phyloP scores from a whole-genome alignment of 2,329 filamentous ascomycete species.

The Colletotrichum musae region DNA sequence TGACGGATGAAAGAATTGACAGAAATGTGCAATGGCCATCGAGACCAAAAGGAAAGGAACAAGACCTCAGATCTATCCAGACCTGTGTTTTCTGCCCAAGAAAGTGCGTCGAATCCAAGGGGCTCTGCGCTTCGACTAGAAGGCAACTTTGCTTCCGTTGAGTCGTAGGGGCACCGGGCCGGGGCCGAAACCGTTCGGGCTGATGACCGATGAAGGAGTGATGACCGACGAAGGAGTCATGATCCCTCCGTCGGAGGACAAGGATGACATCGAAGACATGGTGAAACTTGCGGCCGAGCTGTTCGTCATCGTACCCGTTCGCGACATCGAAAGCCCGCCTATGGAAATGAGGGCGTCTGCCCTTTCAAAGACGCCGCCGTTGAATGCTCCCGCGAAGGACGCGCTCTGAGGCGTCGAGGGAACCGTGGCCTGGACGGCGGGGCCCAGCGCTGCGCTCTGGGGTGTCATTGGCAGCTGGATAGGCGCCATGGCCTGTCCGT shows the following conservation, averaged over 20 bases:
- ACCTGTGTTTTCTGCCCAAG: slow-evolving; percentile 23
- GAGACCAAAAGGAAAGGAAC: slow-evolving; percentile 18
- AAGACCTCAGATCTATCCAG: slow-evolving; percentile 6
- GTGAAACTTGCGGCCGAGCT: slow-evolving; percentile 45
- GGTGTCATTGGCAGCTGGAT: slow-evolving; percentile 83
- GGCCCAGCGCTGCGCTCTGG: slow-evolving; percentile 88
- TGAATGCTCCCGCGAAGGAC: slow-evolving; percentile 69
- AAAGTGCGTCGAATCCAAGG: slow-evolving; percentile 40
- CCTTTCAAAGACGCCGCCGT: slow-evolving; percentile 72
- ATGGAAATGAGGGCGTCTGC: slow-evolving; percentile 71
- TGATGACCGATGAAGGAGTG: slow-evolving; percentile 50
- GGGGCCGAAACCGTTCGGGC: slow-evolving; percentile 47
- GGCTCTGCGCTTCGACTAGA: slow-evolving; percentile 47
- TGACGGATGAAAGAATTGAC: slow-evolving; percentile 26
- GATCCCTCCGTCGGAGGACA: slow-evolving; percentile 56
- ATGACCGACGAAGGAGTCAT: slow-evolving; percentile 51
- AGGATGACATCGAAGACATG: slow-evolving; percentile 55
- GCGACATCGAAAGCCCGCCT: slow-evolving; percentile 70
- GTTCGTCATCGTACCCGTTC: slow-evolving; percentile 62
- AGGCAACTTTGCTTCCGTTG: slow-evolving; percentile 56
- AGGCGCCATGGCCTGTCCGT: slow-evolving; percentile 49
- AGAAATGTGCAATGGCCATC: slow-evolving; percentile 26
- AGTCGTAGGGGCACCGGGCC: slow-evolving; percentile 49
- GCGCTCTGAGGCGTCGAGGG: slow-evolving; percentile 77
- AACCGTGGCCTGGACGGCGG: slow-evolving; percentile 91